A percentile compares a stretch with the other conserved stretches of the same genome.
These are phyloP conservation scores for Hypocreales sp. DNA, from an alignment of 2,329 filamentous ascomycete genomes.

Conservation along the genomic window DNA sequence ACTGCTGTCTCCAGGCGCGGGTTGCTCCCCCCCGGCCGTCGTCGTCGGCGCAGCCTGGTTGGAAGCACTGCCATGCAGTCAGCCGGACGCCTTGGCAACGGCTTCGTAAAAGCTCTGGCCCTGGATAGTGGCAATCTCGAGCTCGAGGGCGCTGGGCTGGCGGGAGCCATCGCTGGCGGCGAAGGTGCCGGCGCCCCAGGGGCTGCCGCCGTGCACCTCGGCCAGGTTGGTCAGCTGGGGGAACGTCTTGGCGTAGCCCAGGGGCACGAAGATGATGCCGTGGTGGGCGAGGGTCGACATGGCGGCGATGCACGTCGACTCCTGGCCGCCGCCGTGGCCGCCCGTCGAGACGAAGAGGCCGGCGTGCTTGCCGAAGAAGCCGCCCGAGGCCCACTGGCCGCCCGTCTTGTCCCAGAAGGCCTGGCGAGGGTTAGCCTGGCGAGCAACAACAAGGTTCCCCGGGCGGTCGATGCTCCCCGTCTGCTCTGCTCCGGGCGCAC, in stretches of 20 bases:
- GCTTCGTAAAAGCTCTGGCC: slow-evolving; percentile 72
- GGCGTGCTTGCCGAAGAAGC: slow-evolving; percentile 74
- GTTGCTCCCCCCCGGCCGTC: too few species aligned
- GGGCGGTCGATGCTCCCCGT: too few species aligned
- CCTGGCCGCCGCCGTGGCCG: slow-evolving; percentile 77
- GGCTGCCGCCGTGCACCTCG: slow-evolving; percentile 72
- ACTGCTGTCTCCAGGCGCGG: too few species aligned
- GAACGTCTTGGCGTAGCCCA: slow-evolving; percentile 80
- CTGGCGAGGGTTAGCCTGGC: too few species aligned
- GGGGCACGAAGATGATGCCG: slow-evolving; percentile 90
- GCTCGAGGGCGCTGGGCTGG: slow-evolving; percentile 60
- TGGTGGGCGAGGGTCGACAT: slow-evolving; percentile 86
- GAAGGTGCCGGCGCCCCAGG: slow-evolving; percentile 94
- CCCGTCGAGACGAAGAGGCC: slow-evolving; percentile 86
- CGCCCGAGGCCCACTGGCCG: slow-evolving; percentile 64
- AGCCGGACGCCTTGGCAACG: slow-evolving; percentile 56
- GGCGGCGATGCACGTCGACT: slow-evolving; percentile 65
- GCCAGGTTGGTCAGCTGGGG: slow-evolving; percentile 49
- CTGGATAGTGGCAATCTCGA: slow-evolving; percentile 67
- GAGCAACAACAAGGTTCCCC: too few species aligned
- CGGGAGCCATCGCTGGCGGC: slow-evolving; percentile 65
- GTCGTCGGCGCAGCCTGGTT: slow-evolving; percentile 6
- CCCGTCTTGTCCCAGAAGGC: slow-evolving; percentile 84
- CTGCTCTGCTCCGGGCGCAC: too few species aligned
- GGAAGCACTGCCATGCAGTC: slow-evolving; percentile 54